These are phyloP conservation scores for Talaromyces sp. DNA, from an alignment of 2,329 filamentous ascomycete species.

Conservation along the genomic window DNA sequence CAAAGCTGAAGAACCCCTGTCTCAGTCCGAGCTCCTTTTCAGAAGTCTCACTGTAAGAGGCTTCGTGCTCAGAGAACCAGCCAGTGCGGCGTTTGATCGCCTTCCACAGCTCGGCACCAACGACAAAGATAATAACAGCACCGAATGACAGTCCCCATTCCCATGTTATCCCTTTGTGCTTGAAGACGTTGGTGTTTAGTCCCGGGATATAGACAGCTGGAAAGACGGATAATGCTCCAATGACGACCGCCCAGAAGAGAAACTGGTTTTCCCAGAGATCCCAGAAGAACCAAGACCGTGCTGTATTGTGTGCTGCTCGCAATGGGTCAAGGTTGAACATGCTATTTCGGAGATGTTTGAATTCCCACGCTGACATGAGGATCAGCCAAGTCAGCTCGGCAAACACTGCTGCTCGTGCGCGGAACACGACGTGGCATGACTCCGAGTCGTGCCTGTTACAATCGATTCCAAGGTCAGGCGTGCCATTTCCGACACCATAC, in stretches of 20 bases:
- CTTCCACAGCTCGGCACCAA: slow-evolving; percentile 63
- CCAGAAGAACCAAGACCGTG: slow-evolving; percentile 52
- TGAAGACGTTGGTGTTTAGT: slow-evolving; percentile 62
- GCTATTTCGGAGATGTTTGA: slow-evolving; percentile 67
- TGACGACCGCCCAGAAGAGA: slow-evolving; percentile 61
- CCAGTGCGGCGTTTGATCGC: slow-evolving; percentile 59
- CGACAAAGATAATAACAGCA: slow-evolving; percentile 57
- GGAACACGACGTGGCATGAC: slow-evolving; percentile 55
- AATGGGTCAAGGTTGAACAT: slow-evolving; percentile 61
- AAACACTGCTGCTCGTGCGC: slow-evolving; percentile 69
- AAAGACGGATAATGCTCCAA: slow-evolving; percentile 55
- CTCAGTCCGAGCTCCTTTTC: slow-evolving; percentile 11
- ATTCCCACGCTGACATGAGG: slow-evolving; percentile 73
- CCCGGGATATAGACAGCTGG: slow-evolving; percentile 65
- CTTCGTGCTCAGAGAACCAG: slow-evolving; percentile 12
- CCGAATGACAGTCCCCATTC: slow-evolving; percentile 67
- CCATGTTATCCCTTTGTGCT: slow-evolving; percentile 62
- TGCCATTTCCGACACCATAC: slow-evolving; percentile 31
- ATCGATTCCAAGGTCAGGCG: slow-evolving; percentile 49
- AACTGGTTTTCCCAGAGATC: slow-evolving; percentile 70
- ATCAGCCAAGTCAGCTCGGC: slow-evolving; percentile 70
- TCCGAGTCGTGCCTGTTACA: slow-evolving; percentile 51
- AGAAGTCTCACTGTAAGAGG: not conserved
- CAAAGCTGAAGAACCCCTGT: slow-evolving; percentile 10
- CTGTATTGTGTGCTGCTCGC: slow-evolving; percentile 39